These are phyloP conservation scores for Psilocybe tampanensis DNA, from an alignment of 768 basidiomycete species.

Conservation along the genomic window DNA sequence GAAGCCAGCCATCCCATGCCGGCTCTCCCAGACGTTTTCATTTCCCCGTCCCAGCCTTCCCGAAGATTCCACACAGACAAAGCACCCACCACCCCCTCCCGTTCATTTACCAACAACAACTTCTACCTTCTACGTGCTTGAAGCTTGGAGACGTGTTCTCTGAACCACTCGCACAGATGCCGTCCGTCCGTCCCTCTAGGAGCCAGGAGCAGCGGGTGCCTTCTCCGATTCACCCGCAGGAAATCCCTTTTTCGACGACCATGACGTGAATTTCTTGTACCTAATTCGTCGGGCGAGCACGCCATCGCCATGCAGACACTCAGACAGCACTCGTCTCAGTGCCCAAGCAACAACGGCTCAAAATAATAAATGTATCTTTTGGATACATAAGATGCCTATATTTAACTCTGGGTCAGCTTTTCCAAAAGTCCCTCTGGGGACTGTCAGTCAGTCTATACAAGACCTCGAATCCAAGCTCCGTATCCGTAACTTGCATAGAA, in stretches of 20 bases:
- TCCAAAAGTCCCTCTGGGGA: not conserved
- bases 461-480: too few species aligned
- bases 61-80: slow-evolving; percentile 9
- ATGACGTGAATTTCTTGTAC: not conserved
- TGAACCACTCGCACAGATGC: not conserved
- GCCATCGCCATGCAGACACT: slow-evolving; percentile 11
- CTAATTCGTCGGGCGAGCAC: slow-evolving; percentile 2
- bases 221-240: slow-evolving; percentile 22
- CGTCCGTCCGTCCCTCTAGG: not conserved
- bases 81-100: not conserved
- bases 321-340: too few species aligned
- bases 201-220: not conserved
- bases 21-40: not conserved
- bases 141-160: not conserved
- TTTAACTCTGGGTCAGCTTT: not conserved
- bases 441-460: not conserved
- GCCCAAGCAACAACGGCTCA: too few species aligned
- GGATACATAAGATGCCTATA: not conserved
- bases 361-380: not conserved
- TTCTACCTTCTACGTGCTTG: not conserved
- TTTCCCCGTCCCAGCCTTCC: slow-evolving; percentile 6
- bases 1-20: not conserved
- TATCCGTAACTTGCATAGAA: not conserved
- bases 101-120: not conserved
- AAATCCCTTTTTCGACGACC: slow-evolving; percentile 9